Evolutionary conservation across 1,139 yeast species (phyloP).

Genomic region (Lipomyces yarrowii): DNA sequence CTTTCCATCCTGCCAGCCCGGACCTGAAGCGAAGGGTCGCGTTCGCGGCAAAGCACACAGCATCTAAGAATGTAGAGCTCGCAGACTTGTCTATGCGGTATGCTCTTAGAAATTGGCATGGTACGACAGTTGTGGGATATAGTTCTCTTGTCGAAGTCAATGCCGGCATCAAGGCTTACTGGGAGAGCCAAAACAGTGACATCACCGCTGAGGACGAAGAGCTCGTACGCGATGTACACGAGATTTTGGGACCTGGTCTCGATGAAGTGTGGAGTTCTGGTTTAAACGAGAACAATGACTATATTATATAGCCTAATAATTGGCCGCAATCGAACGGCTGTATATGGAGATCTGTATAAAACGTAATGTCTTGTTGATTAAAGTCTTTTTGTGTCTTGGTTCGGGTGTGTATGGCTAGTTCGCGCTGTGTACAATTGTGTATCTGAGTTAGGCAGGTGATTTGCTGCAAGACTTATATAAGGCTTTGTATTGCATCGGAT

Average conservation of each 20-base stretch:
- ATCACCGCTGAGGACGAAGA: slow-evolving; percentile 45
- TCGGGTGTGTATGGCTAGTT: not conserved
- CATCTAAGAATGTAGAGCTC: slow-evolving; percentile 56
- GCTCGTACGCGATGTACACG: slow-evolving; percentile 51
- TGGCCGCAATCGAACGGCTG: not conserved
- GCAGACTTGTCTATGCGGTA: slow-evolving; percentile 82
- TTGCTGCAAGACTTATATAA: not conserved
- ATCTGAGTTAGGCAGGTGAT: not conserved
- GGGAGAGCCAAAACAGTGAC: slow-evolving; percentile 21
- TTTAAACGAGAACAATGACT: slow-evolving; percentile 43
- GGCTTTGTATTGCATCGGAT: not conserved
- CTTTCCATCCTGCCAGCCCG: slow-evolving; percentile 80
- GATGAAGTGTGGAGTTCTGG: slow-evolving; percentile 80
- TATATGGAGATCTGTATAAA: not conserved
- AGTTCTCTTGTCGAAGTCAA: slow-evolving; percentile 25
- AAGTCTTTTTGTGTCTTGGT: not conserved
- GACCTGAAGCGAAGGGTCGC: slow-evolving; percentile 59
- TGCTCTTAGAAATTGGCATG: slow-evolving; percentile 54
- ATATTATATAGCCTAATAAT: not conserved
- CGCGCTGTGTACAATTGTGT: not conserved
- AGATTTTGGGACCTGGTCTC: slow-evolving; percentile 53
- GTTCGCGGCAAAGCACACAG: slow-evolving; percentile 53
- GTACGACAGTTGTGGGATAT: slow-evolving; percentile 29
- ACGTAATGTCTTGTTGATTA: not conserved
- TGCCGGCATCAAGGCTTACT: slow-evolving; percentile 28